Conservation (phyloP, 2,329 filamentous ascomycete genomes). For the Whalleya microplaca region DNA sequence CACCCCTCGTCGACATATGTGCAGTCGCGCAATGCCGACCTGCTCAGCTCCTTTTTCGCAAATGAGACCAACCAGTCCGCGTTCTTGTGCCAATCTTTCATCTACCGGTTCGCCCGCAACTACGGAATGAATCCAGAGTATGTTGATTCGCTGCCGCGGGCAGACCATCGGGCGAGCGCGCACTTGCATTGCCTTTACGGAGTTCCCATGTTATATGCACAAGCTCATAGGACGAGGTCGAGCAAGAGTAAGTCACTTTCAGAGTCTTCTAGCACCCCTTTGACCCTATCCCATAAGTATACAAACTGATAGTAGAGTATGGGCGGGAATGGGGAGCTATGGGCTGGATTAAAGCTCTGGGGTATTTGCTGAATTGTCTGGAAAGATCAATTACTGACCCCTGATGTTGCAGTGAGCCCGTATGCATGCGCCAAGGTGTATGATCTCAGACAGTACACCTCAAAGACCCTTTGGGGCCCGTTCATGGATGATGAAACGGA, state of each 20-base stretch:
- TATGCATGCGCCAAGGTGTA: constrained; percentile 73
- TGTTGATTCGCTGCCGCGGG: constrained; percentile 39
- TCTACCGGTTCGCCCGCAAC: constrained; percentile 62
- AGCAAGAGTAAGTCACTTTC: constrained; percentile 28
- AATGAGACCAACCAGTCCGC: constrained; percentile 55
- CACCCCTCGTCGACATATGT: constrained; percentile 42
- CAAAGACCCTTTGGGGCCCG: constrained; percentile 68
- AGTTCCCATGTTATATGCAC: constrained; percentile 51
- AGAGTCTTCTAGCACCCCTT: no score
- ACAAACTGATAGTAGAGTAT: no score
- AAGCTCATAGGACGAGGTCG: constrained; percentile 37
- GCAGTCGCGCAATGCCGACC: constrained; percentile 50
- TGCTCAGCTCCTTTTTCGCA: constrained; percentile 51
- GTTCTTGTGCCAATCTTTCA: constrained; percentile 66
- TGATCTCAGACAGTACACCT: constrained; percentile 70
- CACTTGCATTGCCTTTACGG: constrained; percentile 73
- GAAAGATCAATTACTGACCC: constrained; percentile 1
- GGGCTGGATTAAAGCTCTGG: no score
- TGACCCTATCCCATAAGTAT: no score
- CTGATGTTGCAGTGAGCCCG: constrained; percentile 46
- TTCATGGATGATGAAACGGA: constrained; percentile 66
- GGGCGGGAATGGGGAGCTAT: no score
- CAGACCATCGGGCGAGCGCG: constrained; percentile 65
- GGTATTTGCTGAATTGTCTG: no score
- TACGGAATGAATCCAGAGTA: constrained; percentile 22